phyloP scores from a whole-genome alignment of 2,329 filamentous ascomycete species.

The Teratosphaeria nubilosa region DNA sequence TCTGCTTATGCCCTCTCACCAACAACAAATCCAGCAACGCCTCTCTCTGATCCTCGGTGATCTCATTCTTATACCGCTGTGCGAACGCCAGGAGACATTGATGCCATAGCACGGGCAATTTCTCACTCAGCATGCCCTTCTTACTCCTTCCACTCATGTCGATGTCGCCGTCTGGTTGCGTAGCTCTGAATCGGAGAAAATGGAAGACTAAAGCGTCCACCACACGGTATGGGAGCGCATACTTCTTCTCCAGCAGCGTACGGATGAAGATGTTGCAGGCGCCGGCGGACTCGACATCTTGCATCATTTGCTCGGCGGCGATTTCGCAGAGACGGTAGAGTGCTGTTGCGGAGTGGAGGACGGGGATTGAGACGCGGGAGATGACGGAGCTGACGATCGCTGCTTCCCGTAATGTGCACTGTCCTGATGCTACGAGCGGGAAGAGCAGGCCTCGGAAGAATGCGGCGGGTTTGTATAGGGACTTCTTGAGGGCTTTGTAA shows the following conservation, averaged over 20 bases:
- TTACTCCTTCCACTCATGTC: constrained; percentile 29
- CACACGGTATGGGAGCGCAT: constrained; percentile 88
- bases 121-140: constrained; percentile 38
- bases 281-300: constrained; percentile 75
- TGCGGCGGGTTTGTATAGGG: constrained; percentile 82
- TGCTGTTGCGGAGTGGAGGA: constrained; percentile 84
- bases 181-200: constrained; percentile 77
- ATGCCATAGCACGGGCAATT: constrained; percentile 87
- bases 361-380: constrained; percentile 73
- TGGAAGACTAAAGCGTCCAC: constrained; percentile 94
- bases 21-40: constrained; percentile 79
- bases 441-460: constrained; percentile 98
- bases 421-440: constrained; percentile 71
- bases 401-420: constrained; percentile 86
- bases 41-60: constrained; percentile 90
- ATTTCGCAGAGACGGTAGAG: constrained; percentile 90
- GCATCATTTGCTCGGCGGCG: constrained; percentile 76
- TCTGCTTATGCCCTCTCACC: constrained; percentile 72
- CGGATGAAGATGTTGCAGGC: constrained; percentile 94
- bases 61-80: constrained; percentile 88
- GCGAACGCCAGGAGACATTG: constrained; percentile 88
- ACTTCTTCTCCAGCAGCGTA: constrained; percentile 89
- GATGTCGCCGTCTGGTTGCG: constrained; percentile 51
- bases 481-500: constrained; percentile 88
- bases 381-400: constrained; percentile 84